Conservation (phyloP, 805 yeast species). For the Metschnikowia shivogae region DNA sequence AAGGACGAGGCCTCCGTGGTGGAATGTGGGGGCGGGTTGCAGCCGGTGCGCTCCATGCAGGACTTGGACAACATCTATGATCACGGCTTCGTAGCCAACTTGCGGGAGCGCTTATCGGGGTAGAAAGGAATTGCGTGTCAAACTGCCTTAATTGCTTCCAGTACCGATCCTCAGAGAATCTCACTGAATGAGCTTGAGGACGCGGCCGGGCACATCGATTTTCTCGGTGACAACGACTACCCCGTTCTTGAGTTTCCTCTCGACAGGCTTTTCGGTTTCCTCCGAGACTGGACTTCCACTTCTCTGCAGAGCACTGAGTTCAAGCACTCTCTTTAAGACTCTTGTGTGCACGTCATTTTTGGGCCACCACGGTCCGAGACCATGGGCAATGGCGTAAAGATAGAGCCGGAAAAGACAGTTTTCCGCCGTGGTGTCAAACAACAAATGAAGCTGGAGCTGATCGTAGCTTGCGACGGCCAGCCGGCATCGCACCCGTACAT, state of each 20-base stretch:
- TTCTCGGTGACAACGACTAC: neutral
- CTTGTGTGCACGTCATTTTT: slow-evolving; percentile 4
- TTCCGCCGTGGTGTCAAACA: slow-evolving; percentile 8
- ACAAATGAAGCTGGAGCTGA: slow-evolving; percentile 7
- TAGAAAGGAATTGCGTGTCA: too few relatives aligned
- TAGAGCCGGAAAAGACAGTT: slow-evolving; percentile 15
- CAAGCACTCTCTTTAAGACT: slow-evolving; percentile 7
- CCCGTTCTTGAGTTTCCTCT: neutral
- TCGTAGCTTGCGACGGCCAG: slow-evolving; percentile 8
- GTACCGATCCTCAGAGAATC: neutral
- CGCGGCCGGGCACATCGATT: neutral
- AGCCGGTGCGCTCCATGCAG: slow-evolving; percentile 2
- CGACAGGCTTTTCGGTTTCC: neutral
- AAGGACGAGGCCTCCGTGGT: slow-evolving; percentile 22
- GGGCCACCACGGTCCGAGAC: slow-evolving; percentile 7
- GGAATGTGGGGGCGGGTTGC: slow-evolving; percentile 1
- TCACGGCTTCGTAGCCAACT: slow-evolving; percentile 42
- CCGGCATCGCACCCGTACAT: neutral
- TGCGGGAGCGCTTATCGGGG: slow-evolving; percentile 10
- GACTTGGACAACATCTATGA: slow-evolving; percentile 47
- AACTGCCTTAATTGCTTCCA: slow-evolving; percentile 16
- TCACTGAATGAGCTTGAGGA: neutral
- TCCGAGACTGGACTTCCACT: neutral
- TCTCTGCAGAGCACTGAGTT: neutral
- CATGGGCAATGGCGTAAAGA: slow-evolving; percentile 12